phyloP scores from a whole-genome alignment of 2,329 filamentous ascomycete species.

The Fusarium miscanthi region DNA sequence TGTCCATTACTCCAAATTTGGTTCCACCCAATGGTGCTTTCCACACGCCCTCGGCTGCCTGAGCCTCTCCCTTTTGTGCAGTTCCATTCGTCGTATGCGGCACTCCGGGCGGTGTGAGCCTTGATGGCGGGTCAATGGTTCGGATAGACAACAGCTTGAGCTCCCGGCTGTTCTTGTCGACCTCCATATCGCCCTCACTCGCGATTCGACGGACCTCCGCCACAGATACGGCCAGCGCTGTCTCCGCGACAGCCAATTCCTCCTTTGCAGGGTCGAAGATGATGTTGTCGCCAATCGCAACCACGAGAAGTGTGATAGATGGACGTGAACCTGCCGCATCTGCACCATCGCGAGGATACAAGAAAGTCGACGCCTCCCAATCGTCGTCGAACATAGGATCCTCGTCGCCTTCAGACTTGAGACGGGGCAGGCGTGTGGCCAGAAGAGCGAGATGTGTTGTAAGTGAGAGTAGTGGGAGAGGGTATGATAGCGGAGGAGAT shows the following conservation, averaged over 20 bases:
- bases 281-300: constrained; percentile 86
- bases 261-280: constrained; percentile 94
- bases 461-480: constrained; percentile 89
- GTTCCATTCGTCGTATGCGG: constrained; percentile 68
- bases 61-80: constrained; percentile 58
- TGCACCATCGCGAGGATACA: constrained; percentile 71
- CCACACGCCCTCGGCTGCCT: constrained; percentile 81
- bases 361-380: constrained; percentile 83
- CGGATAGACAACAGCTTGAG: constrained; percentile 75
- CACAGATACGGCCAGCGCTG: constrained; percentile 86
- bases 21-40: constrained; percentile 85
- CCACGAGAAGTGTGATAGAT: constrained; percentile 89
- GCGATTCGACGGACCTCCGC: constrained; percentile 56
- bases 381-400: constrained; percentile 98
- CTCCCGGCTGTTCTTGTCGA: constrained; percentile 54
- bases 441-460: constrained; percentile 94
- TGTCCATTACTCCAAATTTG: constrained; percentile 76
- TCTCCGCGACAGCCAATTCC: constrained; percentile 92
- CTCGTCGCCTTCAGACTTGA: constrained; percentile 92
- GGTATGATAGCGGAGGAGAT: constrained; percentile 92
- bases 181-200: constrained; percentile 52
- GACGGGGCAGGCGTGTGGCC: constrained; percentile 82
- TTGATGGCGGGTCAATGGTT: constrained; percentile 79
- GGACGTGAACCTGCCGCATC: constrained; percentile 64
- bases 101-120: constrained; percentile 77